Percentiles rank a stretch among this genome's conserved stretches.
Conservation (phyloP, 1,284 basidiomycete species). For the Pyrrhoderma noxium region DNA sequence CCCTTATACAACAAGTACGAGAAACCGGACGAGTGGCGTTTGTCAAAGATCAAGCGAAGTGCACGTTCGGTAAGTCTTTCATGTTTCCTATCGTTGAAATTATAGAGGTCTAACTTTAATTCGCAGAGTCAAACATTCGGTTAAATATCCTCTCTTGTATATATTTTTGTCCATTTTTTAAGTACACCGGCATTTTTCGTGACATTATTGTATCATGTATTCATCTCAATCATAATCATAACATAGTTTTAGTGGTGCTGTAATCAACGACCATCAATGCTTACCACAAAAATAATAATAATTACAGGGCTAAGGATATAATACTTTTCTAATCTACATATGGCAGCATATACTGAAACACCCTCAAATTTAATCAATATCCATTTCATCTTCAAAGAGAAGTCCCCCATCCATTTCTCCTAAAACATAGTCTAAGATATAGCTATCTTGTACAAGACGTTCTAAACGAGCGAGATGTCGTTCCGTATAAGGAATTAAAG, state of each 20-base stretch:
- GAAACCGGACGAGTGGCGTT: slow-evolving; percentile 85
- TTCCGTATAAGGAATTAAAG: slow-evolving; percentile 89
- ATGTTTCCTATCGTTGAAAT: slow-evolving; percentile 2
- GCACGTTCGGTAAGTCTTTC: slow-evolving; percentile 63
- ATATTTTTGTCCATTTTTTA: background rate
- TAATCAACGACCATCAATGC: background rate
- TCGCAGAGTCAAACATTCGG: slow-evolving; percentile 75
- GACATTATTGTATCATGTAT: background rate
- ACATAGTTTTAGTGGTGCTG: no score
- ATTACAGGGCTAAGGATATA: background rate
- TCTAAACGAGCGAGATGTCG: slow-evolving; percentile 85
- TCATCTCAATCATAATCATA: background rate
- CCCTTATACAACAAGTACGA: slow-evolving; percentile 87
- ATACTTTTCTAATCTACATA: slow-evolving; percentile 7
- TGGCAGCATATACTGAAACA: no score
- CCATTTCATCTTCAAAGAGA: slow-evolving; percentile 33
- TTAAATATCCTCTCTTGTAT: slow-evolving; percentile 28
- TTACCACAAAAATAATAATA: background rate
- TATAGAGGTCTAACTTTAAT: slow-evolving; percentile 18
- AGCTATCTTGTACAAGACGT: slow-evolving; percentile 85
- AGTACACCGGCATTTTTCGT: no score
- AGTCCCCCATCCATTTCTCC: slow-evolving; percentile 87
- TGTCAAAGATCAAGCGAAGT: slow-evolving; percentile 83
- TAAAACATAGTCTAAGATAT: slow-evolving; percentile 87
- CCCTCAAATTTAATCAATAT: background rate